Conservation (phyloP, 2,329 filamentous ascomycete species). For the Beauveria brongniartii region DNA sequence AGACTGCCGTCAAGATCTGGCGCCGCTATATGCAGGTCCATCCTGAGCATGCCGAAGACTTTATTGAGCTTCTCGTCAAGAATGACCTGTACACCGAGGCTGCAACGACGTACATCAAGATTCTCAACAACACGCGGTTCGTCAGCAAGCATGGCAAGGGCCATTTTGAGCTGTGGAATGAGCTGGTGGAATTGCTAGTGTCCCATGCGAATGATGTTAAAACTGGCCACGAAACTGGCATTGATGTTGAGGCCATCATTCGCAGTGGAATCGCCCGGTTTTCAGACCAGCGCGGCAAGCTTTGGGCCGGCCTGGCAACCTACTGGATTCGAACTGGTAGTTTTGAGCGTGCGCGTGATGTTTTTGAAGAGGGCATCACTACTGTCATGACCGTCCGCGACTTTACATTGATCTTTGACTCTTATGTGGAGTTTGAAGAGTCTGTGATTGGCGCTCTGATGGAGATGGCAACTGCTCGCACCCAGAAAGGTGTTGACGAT, state of each 20-base stretch:
- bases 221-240: constrained; percentile 69
- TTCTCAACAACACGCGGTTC: constrained; percentile 86
- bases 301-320: constrained; percentile 90
- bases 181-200: constrained; percentile 93
- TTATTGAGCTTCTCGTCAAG: constrained; percentile 79
- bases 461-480: constrained; percentile 72
- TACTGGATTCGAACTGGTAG: constrained; percentile 93
- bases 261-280: constrained; percentile 86
- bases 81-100: constrained; percentile 84
- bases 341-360: constrained; percentile 85
- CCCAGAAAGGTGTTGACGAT: constrained; percentile 70
- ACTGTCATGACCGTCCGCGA: constrained; percentile 98
- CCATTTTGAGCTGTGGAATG: constrained; percentile 93
- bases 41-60: constrained; percentile 91
- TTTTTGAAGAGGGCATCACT: constrained; percentile 93
- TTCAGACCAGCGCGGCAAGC: constrained; percentile 84
- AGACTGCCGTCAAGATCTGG: constrained; percentile 91
- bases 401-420: constrained; percentile 93
- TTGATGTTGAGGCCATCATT: constrained; percentile 88
- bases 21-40: constrained; percentile 94
- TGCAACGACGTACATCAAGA: constrained; percentile 80
- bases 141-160: constrained; percentile 90
- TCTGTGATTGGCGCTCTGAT: constrained; percentile 87
- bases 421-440: constrained; percentile 95
- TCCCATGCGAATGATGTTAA: constrained; percentile 82